Evolutionary conservation across 441 rosid genomes (phyloP).

Genomic region (Macaranga tanarius): DNA sequence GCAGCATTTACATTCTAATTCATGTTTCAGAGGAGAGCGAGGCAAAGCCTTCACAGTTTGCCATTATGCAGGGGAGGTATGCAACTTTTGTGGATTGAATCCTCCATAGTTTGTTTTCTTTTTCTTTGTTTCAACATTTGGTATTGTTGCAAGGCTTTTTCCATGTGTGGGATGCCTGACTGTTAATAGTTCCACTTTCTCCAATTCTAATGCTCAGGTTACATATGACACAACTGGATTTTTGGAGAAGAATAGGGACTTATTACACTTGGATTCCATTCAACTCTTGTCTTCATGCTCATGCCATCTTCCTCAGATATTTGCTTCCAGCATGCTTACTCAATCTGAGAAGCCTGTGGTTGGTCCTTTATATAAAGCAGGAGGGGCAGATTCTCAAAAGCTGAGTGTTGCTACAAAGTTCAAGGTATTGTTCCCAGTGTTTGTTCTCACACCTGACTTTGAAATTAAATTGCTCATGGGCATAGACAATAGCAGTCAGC

Average conservation of each 20-base stretch:
- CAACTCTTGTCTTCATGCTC: constrained; percentile 90
- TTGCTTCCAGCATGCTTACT: constrained; percentile 86
- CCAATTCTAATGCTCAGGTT: constrained; percentile 55
- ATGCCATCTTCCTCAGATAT: constrained; percentile 80
- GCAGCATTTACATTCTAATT: constrained; percentile 74
- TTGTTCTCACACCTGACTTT: constrained; percentile 5
- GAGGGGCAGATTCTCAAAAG: constrained; percentile 97
- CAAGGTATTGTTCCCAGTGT: constrained; percentile 57
- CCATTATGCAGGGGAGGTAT: constrained; percentile 99
- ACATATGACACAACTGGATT: constrained; percentile 91
- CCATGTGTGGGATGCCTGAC: constrained; percentile 17
- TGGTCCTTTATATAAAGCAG: constrained; percentile 89
- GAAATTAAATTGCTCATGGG: background rate
- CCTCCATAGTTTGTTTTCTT: background rate
- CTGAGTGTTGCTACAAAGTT: constrained; percentile 92
- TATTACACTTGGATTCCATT: constrained; percentile 89
- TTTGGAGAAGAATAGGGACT: constrained; percentile 97
- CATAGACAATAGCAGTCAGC: background rate
- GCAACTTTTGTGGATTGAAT: background rate
- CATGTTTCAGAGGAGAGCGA: constrained; percentile 82
- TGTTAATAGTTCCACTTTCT: constrained; percentile 32
- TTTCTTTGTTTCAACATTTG: background rate
- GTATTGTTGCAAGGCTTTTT: background rate
- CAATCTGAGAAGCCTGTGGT: constrained; percentile 79
- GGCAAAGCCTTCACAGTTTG: constrained; percentile 74